Percentiles rank a stretch among this genome's conserved stretches.
These are phyloP conservation scores for Fusarium staphyleae DNA, from an alignment of 2,329 filamentous ascomycete genomes.

Conservation along the genomic window DNA sequence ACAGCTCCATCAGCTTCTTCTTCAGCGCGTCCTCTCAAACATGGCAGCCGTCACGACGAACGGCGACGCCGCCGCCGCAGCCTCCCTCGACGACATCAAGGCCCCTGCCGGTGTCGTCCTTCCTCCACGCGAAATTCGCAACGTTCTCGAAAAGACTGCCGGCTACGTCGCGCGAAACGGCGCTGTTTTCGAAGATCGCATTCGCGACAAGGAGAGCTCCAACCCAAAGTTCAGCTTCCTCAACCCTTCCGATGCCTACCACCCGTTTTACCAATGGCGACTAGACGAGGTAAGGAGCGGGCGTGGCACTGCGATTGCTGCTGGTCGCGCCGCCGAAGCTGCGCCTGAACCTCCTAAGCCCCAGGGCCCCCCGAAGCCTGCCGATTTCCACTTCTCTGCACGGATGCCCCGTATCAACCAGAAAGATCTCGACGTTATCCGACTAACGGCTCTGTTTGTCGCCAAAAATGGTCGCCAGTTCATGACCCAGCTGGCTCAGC, in stretches of 20 bases:
- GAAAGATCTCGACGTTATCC: conserved; percentile 80
- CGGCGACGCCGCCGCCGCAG: conserved; percentile 58
- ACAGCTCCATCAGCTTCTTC: conserved; percentile 17
- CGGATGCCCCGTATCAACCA: conserved; percentile 98
- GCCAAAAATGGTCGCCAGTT: conserved; percentile 92
- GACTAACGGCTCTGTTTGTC: conserved; percentile 86
- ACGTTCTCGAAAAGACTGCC: conserved; percentile 89
- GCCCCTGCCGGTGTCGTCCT: conserved; percentile 84
- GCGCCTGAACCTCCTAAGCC: conserved; percentile 66
- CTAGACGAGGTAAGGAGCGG: conserved; percentile 85
- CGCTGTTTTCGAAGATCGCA: conserved; percentile 77
- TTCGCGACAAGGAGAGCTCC: conserved; percentile 81
- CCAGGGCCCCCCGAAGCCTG: conserved; percentile 82
- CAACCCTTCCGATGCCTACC: conserved; percentile 79
- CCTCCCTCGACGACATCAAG: conserved; percentile 70
- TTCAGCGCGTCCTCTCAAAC: conserved; percentile 14
- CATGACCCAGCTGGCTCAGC: conserved; percentile 87
- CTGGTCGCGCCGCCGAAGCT: conserved; percentile 73
- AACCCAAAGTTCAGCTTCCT: conserved; percentile 95
- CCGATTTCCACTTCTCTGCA: conserved; percentile 90
- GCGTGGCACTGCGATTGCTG: conserved; percentile 78
- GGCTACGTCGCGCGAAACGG: conserved; percentile 82
- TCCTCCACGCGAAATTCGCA: conserved; percentile 86
- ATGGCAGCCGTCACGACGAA: conserved; percentile 54
- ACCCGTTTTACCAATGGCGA: conserved; percentile 90